These are phyloP conservation scores for Annulohypoxylon nitens DNA, from an alignment of 495 filamentous ascomycete genomes.

Conservation along the genomic window DNA sequence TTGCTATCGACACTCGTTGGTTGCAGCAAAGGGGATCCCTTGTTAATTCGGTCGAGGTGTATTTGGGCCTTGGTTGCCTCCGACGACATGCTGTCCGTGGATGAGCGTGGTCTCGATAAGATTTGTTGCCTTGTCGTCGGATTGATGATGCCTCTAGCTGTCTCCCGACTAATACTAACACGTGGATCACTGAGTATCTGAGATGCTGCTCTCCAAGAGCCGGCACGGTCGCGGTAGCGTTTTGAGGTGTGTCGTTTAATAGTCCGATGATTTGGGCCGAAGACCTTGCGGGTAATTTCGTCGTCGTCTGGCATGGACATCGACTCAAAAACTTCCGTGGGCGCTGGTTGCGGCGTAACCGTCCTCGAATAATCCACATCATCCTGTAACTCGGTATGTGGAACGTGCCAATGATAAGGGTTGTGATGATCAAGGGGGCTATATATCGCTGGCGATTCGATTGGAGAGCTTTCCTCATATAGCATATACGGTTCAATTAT, in stretches of 20 bases:
- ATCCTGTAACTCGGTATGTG: conserved; percentile 18
- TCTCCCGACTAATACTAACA: conserved; percentile 59
- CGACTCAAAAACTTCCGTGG: conserved; percentile 50
- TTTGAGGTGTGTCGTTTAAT: conserved; percentile 56
- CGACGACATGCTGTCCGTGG: conserved; percentile 48
- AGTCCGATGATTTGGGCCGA: conserved; percentile 60
- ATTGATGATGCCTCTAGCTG: conserved; percentile 52
- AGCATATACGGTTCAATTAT: conserved; percentile 46
- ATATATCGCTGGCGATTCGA: conserved; percentile 48
- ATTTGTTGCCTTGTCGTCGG: conserved; percentile 9
- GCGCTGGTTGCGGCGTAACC: conserved; percentile 45
- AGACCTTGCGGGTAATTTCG: conserved; percentile 45
- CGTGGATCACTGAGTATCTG: conserved; percentile 62
- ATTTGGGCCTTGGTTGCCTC: conserved; percentile 56
- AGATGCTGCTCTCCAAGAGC: conserved; percentile 61
- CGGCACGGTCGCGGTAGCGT: conserved; percentile 63
- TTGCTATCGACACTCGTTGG: conserved; percentile 22
- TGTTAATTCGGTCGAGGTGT: conserved; percentile 57
- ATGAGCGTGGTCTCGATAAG: conserved; percentile 42
- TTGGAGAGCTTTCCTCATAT: conserved; percentile 40
- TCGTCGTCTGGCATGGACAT: conserved; percentile 51
- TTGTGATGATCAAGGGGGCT: conserved; percentile 42
- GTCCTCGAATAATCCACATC: conserved; percentile 42
- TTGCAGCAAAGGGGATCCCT: conserved; percentile 36
- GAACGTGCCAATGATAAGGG: conserved; percentile 53